Percentiles rank a stretch among this genome's conserved stretches.
Conservation (phyloP, 257 asterid species). For the Dorcoceras hygrometricum region DNA sequence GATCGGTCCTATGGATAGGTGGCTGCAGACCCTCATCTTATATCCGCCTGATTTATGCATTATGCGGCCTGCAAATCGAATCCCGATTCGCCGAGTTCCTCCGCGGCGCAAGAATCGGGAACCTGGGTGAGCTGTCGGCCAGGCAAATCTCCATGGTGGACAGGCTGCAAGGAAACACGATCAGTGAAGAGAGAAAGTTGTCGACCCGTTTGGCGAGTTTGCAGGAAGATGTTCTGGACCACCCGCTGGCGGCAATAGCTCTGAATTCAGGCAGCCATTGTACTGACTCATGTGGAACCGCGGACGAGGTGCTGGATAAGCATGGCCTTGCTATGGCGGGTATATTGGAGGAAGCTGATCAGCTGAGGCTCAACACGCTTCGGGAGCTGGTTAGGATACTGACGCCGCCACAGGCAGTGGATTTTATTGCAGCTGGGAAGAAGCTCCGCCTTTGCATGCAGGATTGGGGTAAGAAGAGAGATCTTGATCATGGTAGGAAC, state of each 20-base stretch:
- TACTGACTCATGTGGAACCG: neutral
- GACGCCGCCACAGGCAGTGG: slow-evolving; percentile 55
- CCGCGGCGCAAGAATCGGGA: slow-evolving; percentile 27
- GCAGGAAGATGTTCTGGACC: slow-evolving; percentile 46
- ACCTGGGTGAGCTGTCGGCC: slow-evolving; percentile 31
- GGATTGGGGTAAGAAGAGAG: slow-evolving; percentile 50
- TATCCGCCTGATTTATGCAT: slow-evolving; percentile 42
- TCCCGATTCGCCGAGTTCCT: slow-evolving; percentile 33
- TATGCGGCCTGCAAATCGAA: slow-evolving; percentile 41
- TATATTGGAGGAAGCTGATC: slow-evolving; percentile 43
- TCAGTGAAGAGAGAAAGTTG: slow-evolving; percentile 36
- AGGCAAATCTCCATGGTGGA: slow-evolving; percentile 36
- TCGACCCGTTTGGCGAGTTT: slow-evolving; percentile 29
- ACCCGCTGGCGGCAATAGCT: slow-evolving; percentile 34
- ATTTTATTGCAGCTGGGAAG: slow-evolving; percentile 45
- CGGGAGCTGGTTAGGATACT: slow-evolving; percentile 37
- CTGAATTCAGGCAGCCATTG: neutral
- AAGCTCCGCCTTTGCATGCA: slow-evolving; percentile 40
- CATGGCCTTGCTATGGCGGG: slow-evolving; percentile 33
- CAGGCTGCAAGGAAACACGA: slow-evolving; percentile 34
- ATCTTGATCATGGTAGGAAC: slow-evolving; percentile 35
- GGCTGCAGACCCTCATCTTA: slow-evolving; percentile 57
- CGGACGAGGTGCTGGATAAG: slow-evolving; percentile 36
- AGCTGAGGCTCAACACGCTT: slow-evolving; percentile 38
- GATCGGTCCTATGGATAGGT: slow-evolving; percentile 54